A percentile compares a stretch with the other conserved stretches of the same genome.
These are phyloP conservation scores for Suillus weaverae DNA, from an alignment of 768 basidiomycete species.

Conservation along the genomic window DNA sequence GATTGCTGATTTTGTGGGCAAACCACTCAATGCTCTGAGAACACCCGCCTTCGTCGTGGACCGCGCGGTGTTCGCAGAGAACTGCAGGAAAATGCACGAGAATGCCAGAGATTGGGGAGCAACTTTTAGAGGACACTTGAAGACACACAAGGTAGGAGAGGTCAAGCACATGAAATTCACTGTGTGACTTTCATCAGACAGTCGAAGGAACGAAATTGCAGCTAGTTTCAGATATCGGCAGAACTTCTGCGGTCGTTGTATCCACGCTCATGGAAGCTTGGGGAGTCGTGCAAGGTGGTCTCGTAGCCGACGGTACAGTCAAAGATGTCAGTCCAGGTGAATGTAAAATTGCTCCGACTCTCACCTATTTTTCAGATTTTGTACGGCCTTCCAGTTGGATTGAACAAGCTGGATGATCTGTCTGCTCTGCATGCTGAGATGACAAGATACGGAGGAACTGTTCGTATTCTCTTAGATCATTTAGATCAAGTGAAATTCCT, in stretches of 20 bases:
- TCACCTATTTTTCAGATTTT: slow-evolving; percentile 55
- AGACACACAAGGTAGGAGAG: slow-evolving; percentile 70
- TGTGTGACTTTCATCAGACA: slow-evolving; percentile 46
- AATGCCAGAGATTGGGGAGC: slow-evolving; percentile 68
- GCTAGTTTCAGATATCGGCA: slow-evolving; percentile 52
- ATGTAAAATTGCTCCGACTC: slow-evolving; percentile 2
- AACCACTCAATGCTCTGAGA: slow-evolving; percentile 53
- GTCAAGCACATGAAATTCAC: background rate
- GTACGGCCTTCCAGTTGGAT: slow-evolving; percentile 72
- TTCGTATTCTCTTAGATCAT: slow-evolving; percentile 76
- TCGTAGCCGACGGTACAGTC: slow-evolving; percentile 70
- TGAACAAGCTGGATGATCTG: slow-evolving; percentile 73
- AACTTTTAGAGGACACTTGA: slow-evolving; percentile 78
- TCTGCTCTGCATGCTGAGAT: slow-evolving; percentile 58
- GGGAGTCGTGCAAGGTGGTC: slow-evolving; percentile 63
- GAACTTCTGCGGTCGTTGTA: slow-evolving; percentile 64
- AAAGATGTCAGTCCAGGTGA: slow-evolving; percentile 61
- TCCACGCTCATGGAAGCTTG: slow-evolving; percentile 87
- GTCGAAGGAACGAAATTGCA: slow-evolving; percentile 74
- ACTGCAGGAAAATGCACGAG: slow-evolving; percentile 72
- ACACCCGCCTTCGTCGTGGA: slow-evolving; percentile 83
- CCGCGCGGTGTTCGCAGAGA: slow-evolving; percentile 65
- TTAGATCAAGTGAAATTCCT: slow-evolving; percentile 67
- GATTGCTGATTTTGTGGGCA: slow-evolving; percentile 56
- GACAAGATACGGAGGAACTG: slow-evolving; percentile 50